Evolutionary conservation across 108 stramenopile species (phyloP), one percentile per base, ranked within the genome.

Genomic region (Cyclotella baltica): DNA sequence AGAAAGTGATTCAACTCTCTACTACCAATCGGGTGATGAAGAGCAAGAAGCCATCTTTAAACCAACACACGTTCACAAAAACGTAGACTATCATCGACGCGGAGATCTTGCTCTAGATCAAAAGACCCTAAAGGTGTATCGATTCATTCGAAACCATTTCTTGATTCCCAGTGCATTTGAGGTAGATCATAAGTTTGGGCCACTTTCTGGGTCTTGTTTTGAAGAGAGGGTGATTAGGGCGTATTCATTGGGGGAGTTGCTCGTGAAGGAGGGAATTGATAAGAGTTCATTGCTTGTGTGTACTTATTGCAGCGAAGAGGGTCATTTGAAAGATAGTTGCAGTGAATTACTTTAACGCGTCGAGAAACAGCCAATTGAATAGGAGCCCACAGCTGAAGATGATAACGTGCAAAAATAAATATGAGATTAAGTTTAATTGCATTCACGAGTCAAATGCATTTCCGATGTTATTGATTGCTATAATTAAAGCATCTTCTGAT

Each of bases 151-250:
- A n/a, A 55, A 87, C 58, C 51, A 86, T 63, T 92, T 86, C 70
- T 25, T 62, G 5, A 78, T 92, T 65, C 93, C 93, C 4, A 33
- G 38, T 0, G 70, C 89, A 57, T 86, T 92, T 50, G 91, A 92
- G 67, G 37, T 62, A 27, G 77, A 86, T 70, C 77, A 81, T 19
- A 68, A 53, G 43, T 88, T 75, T 64, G 93, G 93, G 11, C 91
- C 91, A 1, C 67, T 82, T 57, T 83, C 83, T 46, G 93, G 93
- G 25, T 85, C 77, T 35, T 91, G 84, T 65, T 92, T 84, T 75
- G 93, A 94, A 67, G 87, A 92, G 63, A 80, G 88, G 3, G 87
- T 91, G 16, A 70, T 94, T 58, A 35, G 77, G 0, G 90, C 90
- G 0, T 94, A 94, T 75, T 79, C 83, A 1, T 48, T 79, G 51